Evolutionary conservation across 164 flowering plant species (phyloP).

Genomic region (Litsea cubeba): DNA sequence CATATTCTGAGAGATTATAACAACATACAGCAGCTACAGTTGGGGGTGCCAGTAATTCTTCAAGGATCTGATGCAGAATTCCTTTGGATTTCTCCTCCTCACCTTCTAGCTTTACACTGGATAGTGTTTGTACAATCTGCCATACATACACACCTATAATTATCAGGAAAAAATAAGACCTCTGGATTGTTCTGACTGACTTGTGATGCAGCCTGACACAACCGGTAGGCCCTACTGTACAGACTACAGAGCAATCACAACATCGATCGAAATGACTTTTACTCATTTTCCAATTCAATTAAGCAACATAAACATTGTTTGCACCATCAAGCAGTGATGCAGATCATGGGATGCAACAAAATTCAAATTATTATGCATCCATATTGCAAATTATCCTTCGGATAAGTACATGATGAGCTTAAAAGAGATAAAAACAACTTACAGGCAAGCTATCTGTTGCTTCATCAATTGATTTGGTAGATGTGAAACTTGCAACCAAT

Average conservation of each 20-base stretch:
- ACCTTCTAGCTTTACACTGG: neutral
- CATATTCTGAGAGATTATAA: neutral
- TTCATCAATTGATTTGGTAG: slow-evolving; percentile 23
- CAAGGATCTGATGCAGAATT: slow-evolving; percentile 39
- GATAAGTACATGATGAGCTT: neutral
- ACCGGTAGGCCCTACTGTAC: neutral
- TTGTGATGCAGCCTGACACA: neutral
- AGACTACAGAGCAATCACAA: neutral
- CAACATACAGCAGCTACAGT: slow-evolving; percentile 70
- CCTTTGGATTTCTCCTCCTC: slow-evolving; percentile 19
- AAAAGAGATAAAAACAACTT: slow-evolving; percentile 18
- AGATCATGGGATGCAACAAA: neutral
- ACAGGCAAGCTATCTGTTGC: slow-evolving; percentile 32
- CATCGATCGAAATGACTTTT: neutral
- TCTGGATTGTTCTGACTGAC: neutral
- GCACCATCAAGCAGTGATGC: neutral
- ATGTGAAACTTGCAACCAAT: slow-evolving; percentile 14
- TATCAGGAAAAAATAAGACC: no score
- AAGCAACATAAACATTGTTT: neutral
- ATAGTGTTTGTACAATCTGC: slow-evolving; percentile 14
- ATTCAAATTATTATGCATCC: neutral
- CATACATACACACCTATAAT: neutral
- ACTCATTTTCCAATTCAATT: neutral
- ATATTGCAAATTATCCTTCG: neutral
- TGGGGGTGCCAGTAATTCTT: slow-evolving; percentile 84